Evolutionary conservation across 495 filamentous ascomycete genomes (phyloP).

Genomic region (Hamigera avellanea): DNA sequence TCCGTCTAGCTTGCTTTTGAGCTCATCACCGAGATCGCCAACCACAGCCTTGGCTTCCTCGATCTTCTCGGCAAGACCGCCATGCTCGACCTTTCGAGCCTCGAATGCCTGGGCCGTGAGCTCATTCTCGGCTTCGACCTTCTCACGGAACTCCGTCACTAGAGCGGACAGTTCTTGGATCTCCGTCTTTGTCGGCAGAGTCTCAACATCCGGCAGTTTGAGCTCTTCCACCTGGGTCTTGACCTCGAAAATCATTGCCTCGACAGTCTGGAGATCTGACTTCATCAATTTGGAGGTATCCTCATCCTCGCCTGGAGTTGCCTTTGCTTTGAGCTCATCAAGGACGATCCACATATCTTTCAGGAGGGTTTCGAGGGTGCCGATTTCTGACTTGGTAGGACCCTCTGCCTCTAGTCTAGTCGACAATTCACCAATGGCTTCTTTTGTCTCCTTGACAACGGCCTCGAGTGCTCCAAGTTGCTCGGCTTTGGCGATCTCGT

Average conservation of each 20-base stretch:
- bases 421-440: conserved; percentile 48
- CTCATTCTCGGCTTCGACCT: conserved; percentile 55
- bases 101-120: conserved; percentile 69
- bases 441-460: conserved; percentile 58
- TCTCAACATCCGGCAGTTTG: conserved; percentile 51
- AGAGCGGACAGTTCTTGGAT: conserved; percentile 54
- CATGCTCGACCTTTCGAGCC: conserved; percentile 57
- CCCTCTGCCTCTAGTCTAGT: conserved; percentile 46
- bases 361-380: conserved; percentile 60
- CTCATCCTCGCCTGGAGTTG: conserved; percentile 37
- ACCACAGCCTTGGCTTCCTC: conserved; percentile 45
- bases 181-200: conserved; percentile 48
- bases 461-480: conserved; percentile 65
- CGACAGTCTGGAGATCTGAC: conserved; percentile 65
- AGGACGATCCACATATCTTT: conserved; percentile 62
- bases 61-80: conserved; percentile 45
- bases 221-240: conserved; percentile 65
- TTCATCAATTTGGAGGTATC: conserved; percentile 59
- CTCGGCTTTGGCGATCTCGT: conserved; percentile 55
- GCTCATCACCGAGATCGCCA: conserved; percentile 51
- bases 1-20: conserved; percentile 49
- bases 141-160: conserved; percentile 59
- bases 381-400: conserved; percentile 66
- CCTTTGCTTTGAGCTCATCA: conserved; percentile 63
- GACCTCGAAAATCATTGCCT: conserved; percentile 66